Evolutionary conservation across 495 filamentous ascomycete species (phyloP).

Genomic region (Extremus antarcticus): DNA sequence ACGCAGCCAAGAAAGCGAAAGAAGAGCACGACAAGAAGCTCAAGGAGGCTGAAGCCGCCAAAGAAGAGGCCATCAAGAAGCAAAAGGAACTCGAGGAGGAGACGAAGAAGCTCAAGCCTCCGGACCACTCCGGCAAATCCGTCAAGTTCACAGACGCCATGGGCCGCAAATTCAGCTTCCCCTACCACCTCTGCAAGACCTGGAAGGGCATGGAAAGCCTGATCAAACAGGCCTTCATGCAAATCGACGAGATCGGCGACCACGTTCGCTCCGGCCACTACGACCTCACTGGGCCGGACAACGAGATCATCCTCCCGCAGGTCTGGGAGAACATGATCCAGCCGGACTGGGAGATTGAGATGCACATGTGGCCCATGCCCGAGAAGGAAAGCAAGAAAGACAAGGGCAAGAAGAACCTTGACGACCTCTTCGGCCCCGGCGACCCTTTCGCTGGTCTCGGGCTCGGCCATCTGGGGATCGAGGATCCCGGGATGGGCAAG

Average conservation of each 20-base stretch:
- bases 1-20: slow-evolving; percentile 23
- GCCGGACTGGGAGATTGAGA: slow-evolving; percentile 80
- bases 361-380: slow-evolving; percentile 95
- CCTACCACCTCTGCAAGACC: slow-evolving; percentile 65
- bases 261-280: slow-evolving; percentile 80
- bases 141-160: slow-evolving; percentile 83
- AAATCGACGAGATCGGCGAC: slow-evolving; percentile 70
- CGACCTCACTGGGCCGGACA: slow-evolving; percentile 71
- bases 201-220: slow-evolving; percentile 81
- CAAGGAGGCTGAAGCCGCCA: slow-evolving; percentile 30
- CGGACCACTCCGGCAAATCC: slow-evolving; percentile 36
- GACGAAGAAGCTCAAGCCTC: slow-evolving; percentile 37
- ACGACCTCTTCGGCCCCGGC: background rate
- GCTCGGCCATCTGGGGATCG: background rate
- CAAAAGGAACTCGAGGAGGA: slow-evolving; percentile 43
- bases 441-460: background rate
- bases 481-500: background rate
- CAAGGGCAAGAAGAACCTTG: background rate
- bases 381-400: slow-evolving; percentile 27
- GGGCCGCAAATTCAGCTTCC: slow-evolving; percentile 76
- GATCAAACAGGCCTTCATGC: slow-evolving; percentile 77
- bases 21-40: slow-evolving; percentile 27
- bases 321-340: slow-evolving; percentile 80
- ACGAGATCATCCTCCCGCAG: slow-evolving; percentile 77
- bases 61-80: slow-evolving; percentile 39